Percentiles rank a stretch among this genome's conserved stretches.
Conservation (phyloP, 2,329 filamentous ascomycete genomes). For the Apiospora hydei region DNA sequence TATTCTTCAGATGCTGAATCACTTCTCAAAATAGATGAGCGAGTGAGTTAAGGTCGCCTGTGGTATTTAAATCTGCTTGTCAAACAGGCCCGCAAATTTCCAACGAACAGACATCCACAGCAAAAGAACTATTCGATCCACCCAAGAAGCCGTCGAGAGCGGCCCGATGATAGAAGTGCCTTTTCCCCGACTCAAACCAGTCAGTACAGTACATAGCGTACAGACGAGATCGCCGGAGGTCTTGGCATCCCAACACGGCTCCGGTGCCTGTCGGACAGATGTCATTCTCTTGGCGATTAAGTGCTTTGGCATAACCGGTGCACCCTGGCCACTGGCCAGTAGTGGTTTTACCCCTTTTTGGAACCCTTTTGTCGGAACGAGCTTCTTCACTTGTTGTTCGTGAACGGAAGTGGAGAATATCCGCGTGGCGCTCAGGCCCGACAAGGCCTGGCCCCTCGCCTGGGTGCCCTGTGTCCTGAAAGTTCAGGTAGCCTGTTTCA, state of each 20-base stretch:
- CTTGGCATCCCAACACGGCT: neutral
- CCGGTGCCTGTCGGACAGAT: neutral
- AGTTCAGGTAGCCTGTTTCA: neutral
- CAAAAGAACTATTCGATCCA: neutral
- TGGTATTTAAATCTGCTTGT: neutral
- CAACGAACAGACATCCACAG: neutral
- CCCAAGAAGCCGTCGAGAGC: neutral
- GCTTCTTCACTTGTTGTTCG: neutral
- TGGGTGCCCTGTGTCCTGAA: neutral
- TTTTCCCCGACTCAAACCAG: neutral
- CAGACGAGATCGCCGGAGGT: neutral
- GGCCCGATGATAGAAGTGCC: neutral
- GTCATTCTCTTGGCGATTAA: neutral
- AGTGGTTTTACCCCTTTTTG: too few relatives aligned
- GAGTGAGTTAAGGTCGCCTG: too few relatives aligned
- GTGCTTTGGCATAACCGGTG: neutral
- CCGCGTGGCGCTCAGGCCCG: neutral
- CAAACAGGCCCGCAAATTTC: neutral
- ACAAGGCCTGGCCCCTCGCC: neutral
- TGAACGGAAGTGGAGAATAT: neutral
- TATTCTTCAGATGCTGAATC: neutral
- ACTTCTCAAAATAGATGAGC: too few relatives aligned
- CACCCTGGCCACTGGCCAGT: too few relatives aligned
- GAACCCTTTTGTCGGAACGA: too few relatives aligned
- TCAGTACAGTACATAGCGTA: too few relatives aligned